Evolutionary conservation across 1,284 basidiomycete species (phyloP).

Genomic region (Rhodotorula mucilaginosa): DNA sequence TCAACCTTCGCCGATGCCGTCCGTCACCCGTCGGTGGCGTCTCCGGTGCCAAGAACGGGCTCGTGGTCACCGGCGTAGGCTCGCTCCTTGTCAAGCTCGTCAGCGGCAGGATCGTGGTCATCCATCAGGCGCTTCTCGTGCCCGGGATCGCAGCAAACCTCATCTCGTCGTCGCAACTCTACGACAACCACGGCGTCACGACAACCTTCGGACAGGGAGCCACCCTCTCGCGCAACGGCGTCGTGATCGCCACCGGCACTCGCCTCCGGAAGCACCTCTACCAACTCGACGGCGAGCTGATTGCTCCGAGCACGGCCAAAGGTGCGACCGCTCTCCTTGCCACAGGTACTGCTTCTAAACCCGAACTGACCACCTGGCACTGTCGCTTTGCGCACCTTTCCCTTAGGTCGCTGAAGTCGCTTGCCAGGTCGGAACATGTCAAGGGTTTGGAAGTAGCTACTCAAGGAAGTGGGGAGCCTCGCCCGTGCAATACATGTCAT

Average conservation of each 20-base stretch:
- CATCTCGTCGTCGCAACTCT: neutral
- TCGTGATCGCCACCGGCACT: neutral
- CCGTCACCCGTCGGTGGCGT: too few relatives aligned
- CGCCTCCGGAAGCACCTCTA: conserved; percentile 7
- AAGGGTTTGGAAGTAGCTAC: neutral
- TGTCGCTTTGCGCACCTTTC: too few relatives aligned
- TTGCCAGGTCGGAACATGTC: neutral
- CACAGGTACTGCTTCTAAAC: too few relatives aligned
- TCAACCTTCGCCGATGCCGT: too few relatives aligned
- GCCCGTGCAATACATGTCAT: neutral
- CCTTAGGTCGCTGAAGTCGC: too few relatives aligned
- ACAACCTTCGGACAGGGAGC: neutral
- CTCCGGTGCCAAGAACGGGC: too few relatives aligned
- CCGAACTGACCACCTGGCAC: too few relatives aligned
- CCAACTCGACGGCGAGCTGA: neutral
- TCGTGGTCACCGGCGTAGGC: too few relatives aligned
- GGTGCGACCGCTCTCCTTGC: neutral
- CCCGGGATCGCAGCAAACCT: neutral
- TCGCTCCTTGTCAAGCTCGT: conserved; percentile 1
- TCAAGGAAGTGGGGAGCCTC: neutral
- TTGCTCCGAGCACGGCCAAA: neutral
- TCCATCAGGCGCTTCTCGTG: neutral
- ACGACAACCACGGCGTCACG: neutral
- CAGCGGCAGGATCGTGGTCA: neutral
- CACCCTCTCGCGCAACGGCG: neutral